phyloP scores from a whole-genome alignment of 1,284 basidiomycete genomes.

The Cryptococcus depauperatus region DNA sequence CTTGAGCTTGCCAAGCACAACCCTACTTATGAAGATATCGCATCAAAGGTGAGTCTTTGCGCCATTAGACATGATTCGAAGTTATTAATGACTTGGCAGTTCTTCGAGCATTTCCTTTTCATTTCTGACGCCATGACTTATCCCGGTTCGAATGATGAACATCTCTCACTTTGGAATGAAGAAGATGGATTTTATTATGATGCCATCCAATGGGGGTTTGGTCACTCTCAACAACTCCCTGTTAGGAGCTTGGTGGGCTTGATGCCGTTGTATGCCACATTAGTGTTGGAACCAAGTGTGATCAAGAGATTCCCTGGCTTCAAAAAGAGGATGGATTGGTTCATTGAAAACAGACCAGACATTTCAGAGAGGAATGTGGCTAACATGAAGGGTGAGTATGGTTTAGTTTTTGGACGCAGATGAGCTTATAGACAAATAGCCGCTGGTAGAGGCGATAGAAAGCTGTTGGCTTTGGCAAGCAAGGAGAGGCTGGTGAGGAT shows the following conservation, averaged over 20 bases:
- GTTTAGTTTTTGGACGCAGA: background rate
- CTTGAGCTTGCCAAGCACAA: slow-evolving; percentile 97
- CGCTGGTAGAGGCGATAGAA: slow-evolving; percentile 73
- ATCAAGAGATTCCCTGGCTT: slow-evolving; percentile 91
- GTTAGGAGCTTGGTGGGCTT: slow-evolving; percentile 88
- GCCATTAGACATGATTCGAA: slow-evolving; percentile 44
- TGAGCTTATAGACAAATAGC: slow-evolving; percentile 44
- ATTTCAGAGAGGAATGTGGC: slow-evolving; percentile 87
- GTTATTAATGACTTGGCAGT: slow-evolving; percentile 16
- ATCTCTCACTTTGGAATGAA: slow-evolving; percentile 86
- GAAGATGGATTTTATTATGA: slow-evolving; percentile 98
- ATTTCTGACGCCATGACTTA: slow-evolving; percentile 98
- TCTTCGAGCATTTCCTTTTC: slow-evolving; percentile 80
- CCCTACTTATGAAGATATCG: slow-evolving; percentile 94
- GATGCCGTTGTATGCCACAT: slow-evolving; percentile 88
- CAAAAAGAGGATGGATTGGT: slow-evolving; percentile 98
- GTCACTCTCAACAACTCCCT: slow-evolving; percentile 76
- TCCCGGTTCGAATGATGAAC: slow-evolving; percentile 61
- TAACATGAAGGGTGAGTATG: slow-evolving; percentile 70
- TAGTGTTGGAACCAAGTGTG: slow-evolving; percentile 81
- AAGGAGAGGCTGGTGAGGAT: slow-evolving; percentile 84
- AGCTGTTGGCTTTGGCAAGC: slow-evolving; percentile 79
- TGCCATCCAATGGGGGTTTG: slow-evolving; percentile 81
- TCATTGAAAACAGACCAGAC: slow-evolving; percentile 82
- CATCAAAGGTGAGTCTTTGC: too few species aligned